Conservation (phyloP, 2,329 filamentous ascomycete genomes). For the Fusarium austroafricanum region DNA sequence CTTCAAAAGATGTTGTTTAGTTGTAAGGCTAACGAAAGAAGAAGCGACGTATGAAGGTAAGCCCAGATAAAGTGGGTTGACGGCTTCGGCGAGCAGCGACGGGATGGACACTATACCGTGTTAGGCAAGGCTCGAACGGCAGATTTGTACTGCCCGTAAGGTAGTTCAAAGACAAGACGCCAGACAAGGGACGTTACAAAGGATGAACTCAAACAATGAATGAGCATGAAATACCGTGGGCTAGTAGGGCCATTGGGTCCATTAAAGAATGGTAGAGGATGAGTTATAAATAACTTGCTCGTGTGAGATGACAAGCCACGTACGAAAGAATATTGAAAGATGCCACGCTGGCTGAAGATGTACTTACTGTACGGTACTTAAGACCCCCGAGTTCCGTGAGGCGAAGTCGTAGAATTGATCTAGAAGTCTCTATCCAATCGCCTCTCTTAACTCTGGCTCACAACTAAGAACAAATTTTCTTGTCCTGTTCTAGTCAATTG, state of each 20-base stretch:
- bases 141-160: slow-evolving; percentile 13
- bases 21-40: slow-evolving; percentile 20
- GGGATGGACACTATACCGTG: slow-evolving; percentile 30
- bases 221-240: neutral
- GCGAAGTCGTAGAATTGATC: slow-evolving; percentile 28
- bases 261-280: neutral
- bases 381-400: slow-evolving; percentile 28
- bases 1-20: slow-evolving; percentile 6
- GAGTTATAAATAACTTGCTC: slow-evolving; percentile 15
- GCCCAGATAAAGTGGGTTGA: slow-evolving; percentile 38
- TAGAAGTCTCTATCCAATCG: slow-evolving; percentile 19
- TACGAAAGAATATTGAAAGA: slow-evolving; percentile 27
- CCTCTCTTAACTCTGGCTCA: too few species aligned
- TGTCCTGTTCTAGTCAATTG: too few species aligned
- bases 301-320: slow-evolving; percentile 8
- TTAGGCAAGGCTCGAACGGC: slow-evolving; percentile 28
- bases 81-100: slow-evolving; percentile 39
- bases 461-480: too few species aligned
- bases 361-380: neutral
- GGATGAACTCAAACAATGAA: neutral
- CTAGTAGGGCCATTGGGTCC: neutral
- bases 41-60: slow-evolving; percentile 42
- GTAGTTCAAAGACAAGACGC: slow-evolving; percentile 1
- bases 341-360: slow-evolving; percentile 45
- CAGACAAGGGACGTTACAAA: neutral